Base-by-base conservation (phyloP, 345 rosid species). In the Lagerstroemia speciosa region DNA sequence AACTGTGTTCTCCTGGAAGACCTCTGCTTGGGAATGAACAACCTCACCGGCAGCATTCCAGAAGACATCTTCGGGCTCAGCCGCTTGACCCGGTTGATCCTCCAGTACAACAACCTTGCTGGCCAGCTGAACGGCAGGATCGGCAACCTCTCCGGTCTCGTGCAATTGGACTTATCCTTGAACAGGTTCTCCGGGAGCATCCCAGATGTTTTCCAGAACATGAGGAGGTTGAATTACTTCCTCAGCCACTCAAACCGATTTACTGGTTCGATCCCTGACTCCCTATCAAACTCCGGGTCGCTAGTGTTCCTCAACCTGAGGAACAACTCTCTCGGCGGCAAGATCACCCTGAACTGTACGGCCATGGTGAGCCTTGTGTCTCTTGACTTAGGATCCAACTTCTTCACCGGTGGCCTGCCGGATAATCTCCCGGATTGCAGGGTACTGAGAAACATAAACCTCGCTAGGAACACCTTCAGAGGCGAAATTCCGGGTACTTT, bases 261-360 rank as follows among this genome's bases (percentile, higher is more conserved):
- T 73, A 61, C 3, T 14, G 91, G 95, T 53, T 67, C 77, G 3
- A 79, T 91, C 62, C 97, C 97, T n/a, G 19, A 3, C 34, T 79
- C 96, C 26, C 70, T 92, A 73, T 79, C 88, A 32, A 85, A 78
- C 75, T 86, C 92, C 3, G 72, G 74, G 3, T 67, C 75, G 9
- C 76, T 92, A 73, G 78, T 67, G 64, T 72, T 81, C 66, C 86
- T 92, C 55, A 87, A 84, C 74, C 68, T 89, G 75, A 77, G 93
- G 83, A 91, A 91, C 74, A 91, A 91, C 66, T 84, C 93, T 0
- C 71, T 91, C 70, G 73, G 37, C 4, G 97, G 93, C 75, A 62
- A 52, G 55, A 70, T 91, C 50, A 12, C 3, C 22, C 83, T 91
- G 68, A 85, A 87, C 38, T 91, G 92, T 71, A 71, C 85, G 20